Evolutionary conservation across 495 filamentous ascomycete genomes (phyloP), one percentile per base, ranked within the genome.

Genomic region (Penicillium subrubescens): DNA sequence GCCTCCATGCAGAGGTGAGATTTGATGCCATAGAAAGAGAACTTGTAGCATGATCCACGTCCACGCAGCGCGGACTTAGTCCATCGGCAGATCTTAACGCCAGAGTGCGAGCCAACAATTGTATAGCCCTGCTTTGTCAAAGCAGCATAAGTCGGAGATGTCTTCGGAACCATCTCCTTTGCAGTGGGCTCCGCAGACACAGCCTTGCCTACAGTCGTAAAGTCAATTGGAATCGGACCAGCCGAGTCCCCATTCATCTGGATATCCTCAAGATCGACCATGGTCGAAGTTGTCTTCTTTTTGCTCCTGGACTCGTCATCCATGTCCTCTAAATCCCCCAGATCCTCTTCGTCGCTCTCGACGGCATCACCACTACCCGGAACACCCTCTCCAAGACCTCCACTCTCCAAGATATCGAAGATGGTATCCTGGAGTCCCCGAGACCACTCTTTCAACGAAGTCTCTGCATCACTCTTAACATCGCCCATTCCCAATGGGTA

Each of bases 1-100:
- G 93, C 92, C 78, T 98, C 94, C 94, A 98, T 98, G 80, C 94
- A 98, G 46, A 95, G 88, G 69, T 98, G 94, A 2, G 94, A 97
- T 60, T 88, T 85, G 72, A 98, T 98, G 64, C 94, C 94, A 76
- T 98, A 98, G 79, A 98, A 97, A 8, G 90, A 93, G 75, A 84
- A 97, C 74, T 98, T 98, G 84, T 98, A 98, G 82, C 94, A 98
- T 23, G 92, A 96, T 12, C 94, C 94, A 19, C 94, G 88, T 33
- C 94, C 94, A 55, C 94, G 92, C n/a, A 98, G 89, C 5, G 94
- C 94, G 7, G 93, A 97, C 78, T 98, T 98, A 11, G 94, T 98
- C 94, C 94, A 98, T 27, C 94, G 91, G 73, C 94, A 97, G 67
- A 97, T 97, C 78, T 98, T 98, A 60, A 98, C 94, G 27, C 94